Evolutionary conservation across 129 eudicot species (phyloP).

Genomic region (Dittrichia graveolens): DNA sequence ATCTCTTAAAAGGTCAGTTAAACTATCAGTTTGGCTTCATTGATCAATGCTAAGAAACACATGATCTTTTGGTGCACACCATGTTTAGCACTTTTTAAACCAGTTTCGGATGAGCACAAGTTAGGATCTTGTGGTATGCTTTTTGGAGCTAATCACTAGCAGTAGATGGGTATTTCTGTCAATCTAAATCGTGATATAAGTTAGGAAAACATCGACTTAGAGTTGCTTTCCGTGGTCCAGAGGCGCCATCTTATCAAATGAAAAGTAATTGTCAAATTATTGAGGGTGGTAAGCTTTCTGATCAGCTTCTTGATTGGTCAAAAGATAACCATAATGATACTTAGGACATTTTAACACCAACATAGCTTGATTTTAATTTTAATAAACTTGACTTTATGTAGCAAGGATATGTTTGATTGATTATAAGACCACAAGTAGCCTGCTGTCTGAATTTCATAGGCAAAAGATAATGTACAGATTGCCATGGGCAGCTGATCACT

Average conservation of each 20-base stretch:
- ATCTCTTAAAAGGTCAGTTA: background rate
- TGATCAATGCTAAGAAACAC: background rate
- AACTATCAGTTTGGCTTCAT: background rate
- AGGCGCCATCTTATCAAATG: constrained; percentile 27
- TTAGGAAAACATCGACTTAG: constrained; percentile 23
- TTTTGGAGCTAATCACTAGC: constrained; percentile 17
- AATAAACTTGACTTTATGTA: constrained; percentile 8
- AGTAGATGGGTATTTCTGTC: constrained; percentile 25
- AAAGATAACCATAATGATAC: constrained; percentile 32
- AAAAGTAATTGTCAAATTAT: background rate
- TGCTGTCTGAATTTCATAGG: background rate
- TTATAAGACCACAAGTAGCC: background rate
- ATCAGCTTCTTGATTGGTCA: constrained; percentile 34
- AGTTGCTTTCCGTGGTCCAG: constrained; percentile 41
- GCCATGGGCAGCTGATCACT: background rate
- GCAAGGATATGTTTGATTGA: constrained; percentile 16
- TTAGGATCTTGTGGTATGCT: constrained; percentile 23
- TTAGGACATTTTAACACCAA: constrained; percentile 20
- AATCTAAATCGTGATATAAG: constrained; percentile 8
- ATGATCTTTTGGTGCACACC: background rate
- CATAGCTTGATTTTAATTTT: background rate
- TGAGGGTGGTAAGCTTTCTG: constrained; percentile 13
- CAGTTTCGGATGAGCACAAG: background rate
- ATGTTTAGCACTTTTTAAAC: background rate
- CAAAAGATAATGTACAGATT: background rate